These are phyloP conservation scores for Sungouiozyma ichnusensis DNA, from an alignment of 805 yeast species.

Conservation along the genomic window DNA sequence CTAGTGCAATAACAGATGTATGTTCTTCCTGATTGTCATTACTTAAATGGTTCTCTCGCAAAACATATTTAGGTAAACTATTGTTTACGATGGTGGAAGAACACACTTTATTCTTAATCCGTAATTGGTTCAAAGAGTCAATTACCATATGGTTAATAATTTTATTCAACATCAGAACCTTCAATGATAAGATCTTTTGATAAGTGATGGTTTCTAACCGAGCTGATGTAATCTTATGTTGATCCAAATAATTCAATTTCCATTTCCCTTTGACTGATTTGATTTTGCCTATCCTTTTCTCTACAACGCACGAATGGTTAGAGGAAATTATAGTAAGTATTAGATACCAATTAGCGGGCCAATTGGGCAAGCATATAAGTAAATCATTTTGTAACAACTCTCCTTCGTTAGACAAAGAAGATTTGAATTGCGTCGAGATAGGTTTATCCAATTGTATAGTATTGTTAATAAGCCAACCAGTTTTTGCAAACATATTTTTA, in stretches of 20 bases:
- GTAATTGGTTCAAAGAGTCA: constrained; percentile 27
- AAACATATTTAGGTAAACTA: constrained; percentile 18
- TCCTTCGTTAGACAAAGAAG: neutral
- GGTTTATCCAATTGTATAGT: constrained; percentile 17
- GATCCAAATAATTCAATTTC: constrained; percentile 25
- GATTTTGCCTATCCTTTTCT: constrained; percentile 27
- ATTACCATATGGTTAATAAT: constrained; percentile 29
- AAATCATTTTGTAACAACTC: constrained; percentile 20
- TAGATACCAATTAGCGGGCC: constrained; percentile 30
- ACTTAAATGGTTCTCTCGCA: constrained; percentile 1
- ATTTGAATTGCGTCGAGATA: constrained; percentile 12
- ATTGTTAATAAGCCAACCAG: constrained; percentile 27
- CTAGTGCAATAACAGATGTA: constrained; percentile 21
- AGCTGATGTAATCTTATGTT: constrained; percentile 13
- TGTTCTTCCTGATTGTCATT: constrained; percentile 5
- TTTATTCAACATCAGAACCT: constrained; percentile 24
- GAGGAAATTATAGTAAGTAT: constrained; percentile 27
- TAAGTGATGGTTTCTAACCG: constrained; percentile 27
- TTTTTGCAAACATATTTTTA: constrained; percentile 28
- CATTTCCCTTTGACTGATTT: constrained; percentile 24
- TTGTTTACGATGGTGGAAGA: constrained; percentile 8
- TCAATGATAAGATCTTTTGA: constrained; percentile 23
- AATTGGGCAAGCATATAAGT: constrained; percentile 25
- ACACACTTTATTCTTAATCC: constrained; percentile 22
- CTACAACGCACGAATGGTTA: constrained; percentile 23